Base-by-base conservation (phyloP, 768 basidiomycete species). In the Panaeolus cyanescens region DNA sequence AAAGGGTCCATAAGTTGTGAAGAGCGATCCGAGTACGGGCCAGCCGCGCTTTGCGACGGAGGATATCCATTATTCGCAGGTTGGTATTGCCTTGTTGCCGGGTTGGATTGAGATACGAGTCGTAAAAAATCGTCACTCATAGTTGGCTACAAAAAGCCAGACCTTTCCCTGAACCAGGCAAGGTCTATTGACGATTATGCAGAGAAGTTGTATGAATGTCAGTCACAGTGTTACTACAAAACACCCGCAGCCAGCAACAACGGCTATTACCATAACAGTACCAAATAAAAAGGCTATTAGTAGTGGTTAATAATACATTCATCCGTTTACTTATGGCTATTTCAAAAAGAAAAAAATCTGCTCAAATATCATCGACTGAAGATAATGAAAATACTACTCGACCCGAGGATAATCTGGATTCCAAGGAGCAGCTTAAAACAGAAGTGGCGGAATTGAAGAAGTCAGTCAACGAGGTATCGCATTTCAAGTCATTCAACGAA, bases 1-100 rank as follows among this genome's bases (percentile, higher is more conserved):
- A 94, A 94, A n/a, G 91, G 92, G 74, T 94, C 92, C 75, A 94
- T 79, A 61, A 81, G 73, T 68, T 81, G 80, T 60, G 81, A 80
- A 63, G 79, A 75, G 40, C 71, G 71, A 72, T 80, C 74, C 63
- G 72, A 71, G 71, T 80, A 80, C 58, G 76, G 75, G 54, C 69
- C 70, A 59, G 72, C 71, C 55, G 77, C 64, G 74, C 59, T 75
- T 70, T 45, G 57, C 54, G 84, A 78, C 30, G 89, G 88, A 15
- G 89, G 88, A 71, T 90, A 89, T 56, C 83, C 81, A 68, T 78
- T 76, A 70, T 79, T 80, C 13, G 87, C 79, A 61, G 83, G 80
- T 59, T 79, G 80, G 66, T 83, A 83, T 64, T 73, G 75, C 59
- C 80, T 75, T 59, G 83, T 67, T 37, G 89, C 89, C 30, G 89